Base-by-base conservation (phyloP, 2,329 filamentous ascomycete species). In the Thelonectria rubi region DNA sequence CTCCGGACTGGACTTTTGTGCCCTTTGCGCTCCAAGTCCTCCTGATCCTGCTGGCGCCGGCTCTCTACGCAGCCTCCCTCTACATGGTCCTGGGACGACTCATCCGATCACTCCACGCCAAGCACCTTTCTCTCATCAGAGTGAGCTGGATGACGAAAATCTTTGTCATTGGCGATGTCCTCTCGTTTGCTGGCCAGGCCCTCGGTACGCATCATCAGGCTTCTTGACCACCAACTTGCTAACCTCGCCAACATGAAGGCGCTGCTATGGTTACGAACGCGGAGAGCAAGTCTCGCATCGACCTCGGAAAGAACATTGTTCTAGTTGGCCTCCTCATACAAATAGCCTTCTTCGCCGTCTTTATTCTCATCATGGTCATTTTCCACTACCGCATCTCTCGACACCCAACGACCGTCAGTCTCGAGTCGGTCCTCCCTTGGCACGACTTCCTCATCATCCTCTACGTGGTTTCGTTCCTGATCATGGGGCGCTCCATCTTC, bases 321-420 rank as follows among this genome's bases (percentile, higher is more conserved):
- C 70, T 88, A 8, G 79, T 66, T 3, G 86, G 86, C 5, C 73
- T 89, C 3, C 72, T 82, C 14, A 69, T 87, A 9, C 86, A 89
- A 65, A 77, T 88, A 12, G 30, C 84, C 21, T 79, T 84, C 48
- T 87, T 88, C 58, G 76, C 75, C 9, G 72, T 85, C 26, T 88
- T 88, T 66, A 72, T 84, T n/a, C 49, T 79, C 1, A 76, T 79
- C 0, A 77, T 81, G 0, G 60, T 76, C 1, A 62, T 81, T 0
- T 86, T 85, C 70, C 79, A 86, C 60, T 58, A 42, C 57, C 15
- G 63, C 43, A 48, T 56, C n/a, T 18, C 7, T 1, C 43, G 21
- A 47, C 14, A 65, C 2, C 65, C 69, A 10, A n/a, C 4, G 5
- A 32, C 10, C 74, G 11, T 59, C 69, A 2, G 24, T 24, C 26